phyloP scores from a whole-genome alignment of 768 basidiomycete species.

The Boletus sp. region DNA sequence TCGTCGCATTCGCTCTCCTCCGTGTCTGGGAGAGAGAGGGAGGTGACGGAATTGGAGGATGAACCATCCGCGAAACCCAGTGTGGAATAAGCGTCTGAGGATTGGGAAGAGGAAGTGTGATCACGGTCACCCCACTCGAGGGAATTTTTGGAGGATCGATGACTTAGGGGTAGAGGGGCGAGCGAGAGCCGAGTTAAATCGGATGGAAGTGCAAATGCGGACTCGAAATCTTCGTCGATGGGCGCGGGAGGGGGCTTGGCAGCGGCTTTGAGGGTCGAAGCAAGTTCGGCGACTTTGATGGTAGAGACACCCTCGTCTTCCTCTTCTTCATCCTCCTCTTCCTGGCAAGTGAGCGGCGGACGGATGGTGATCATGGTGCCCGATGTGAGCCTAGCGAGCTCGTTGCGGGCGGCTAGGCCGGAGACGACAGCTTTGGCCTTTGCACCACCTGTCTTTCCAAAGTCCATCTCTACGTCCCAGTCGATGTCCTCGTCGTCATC shows the following conservation, averaged over 20 bases:
- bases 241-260: slow-evolving; percentile 36
- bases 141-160: slow-evolving; percentile 79
- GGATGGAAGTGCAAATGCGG: slow-evolving; percentile 76
- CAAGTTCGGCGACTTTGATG: slow-evolving; percentile 67
- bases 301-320: slow-evolving; percentile 84
- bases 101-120: slow-evolving; percentile 78
- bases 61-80: slow-evolving; percentile 73
- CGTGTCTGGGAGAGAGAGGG: slow-evolving; percentile 61
- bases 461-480: slow-evolving; percentile 78
- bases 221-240: slow-evolving; percentile 76
- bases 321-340: slow-evolving; percentile 61
- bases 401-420: slow-evolving; percentile 40
- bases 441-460: slow-evolving; percentile 56
- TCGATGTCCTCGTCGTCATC: slow-evolving; percentile 66
- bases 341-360: slow-evolving; percentile 52
- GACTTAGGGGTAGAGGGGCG: slow-evolving; percentile 70
- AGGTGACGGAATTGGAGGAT: slow-evolving; percentile 70
- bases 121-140: slow-evolving; percentile 87
- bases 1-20: slow-evolving; percentile 70
- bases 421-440: slow-evolving; percentile 42
- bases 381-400: slow-evolving; percentile 34
- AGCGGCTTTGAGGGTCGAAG: slow-evolving; percentile 34
- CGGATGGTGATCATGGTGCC: slow-evolving; percentile 52
- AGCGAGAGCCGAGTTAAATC: slow-evolving; percentile 82
- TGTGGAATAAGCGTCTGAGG: slow-evolving; percentile 83